Evolutionary conservation across 2,329 filamentous ascomycete genomes (phyloP).

Genomic region (Didymosphaeria variabile): DNA sequence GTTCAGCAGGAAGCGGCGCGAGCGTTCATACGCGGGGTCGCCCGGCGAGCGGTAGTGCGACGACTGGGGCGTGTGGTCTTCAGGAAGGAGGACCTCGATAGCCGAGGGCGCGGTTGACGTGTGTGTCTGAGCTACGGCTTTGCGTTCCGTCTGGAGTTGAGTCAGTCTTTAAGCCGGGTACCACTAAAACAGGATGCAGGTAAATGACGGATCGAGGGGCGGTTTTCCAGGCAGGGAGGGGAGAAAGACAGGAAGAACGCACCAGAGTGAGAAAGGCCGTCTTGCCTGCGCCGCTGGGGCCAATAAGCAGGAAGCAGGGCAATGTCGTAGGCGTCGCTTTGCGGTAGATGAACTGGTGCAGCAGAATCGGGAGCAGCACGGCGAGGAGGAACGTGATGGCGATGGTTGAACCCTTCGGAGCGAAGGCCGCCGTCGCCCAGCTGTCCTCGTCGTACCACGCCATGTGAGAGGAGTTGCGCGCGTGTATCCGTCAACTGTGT

Average conservation of each 20-base stretch:
- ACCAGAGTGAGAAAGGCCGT: slow-evolving; percentile 85
- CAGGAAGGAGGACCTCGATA: slow-evolving; percentile 67
- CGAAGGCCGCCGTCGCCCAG: slow-evolving; percentile 59
- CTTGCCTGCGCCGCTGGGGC: slow-evolving; percentile 85
- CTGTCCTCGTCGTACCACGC: slow-evolving; percentile 50
- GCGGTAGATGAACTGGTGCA: slow-evolving; percentile 79
- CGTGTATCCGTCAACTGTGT: neutral
- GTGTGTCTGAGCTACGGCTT: slow-evolving; percentile 64
- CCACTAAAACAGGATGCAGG: neutral
- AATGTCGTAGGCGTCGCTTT: slow-evolving; percentile 71
- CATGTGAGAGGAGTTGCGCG: slow-evolving; percentile 28
- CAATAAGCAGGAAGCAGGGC: slow-evolving; percentile 81
- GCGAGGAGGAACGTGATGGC: slow-evolving; percentile 74
- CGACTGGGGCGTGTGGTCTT: slow-evolving; percentile 65
- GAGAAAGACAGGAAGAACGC: slow-evolving; percentile 33
- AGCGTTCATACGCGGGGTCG: slow-evolving; percentile 64
- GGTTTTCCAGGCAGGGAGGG: neutral
- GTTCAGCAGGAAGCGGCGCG: slow-evolving; percentile 76
- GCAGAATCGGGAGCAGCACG: slow-evolving; percentile 75
- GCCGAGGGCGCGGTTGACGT: slow-evolving; percentile 54
- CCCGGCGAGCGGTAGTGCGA: slow-evolving; percentile 72
- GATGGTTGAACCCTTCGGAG: slow-evolving; percentile 61
- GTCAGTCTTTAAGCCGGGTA: slow-evolving; percentile 1
- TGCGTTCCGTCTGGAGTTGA: slow-evolving; percentile 60
- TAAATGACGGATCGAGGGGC: neutral